These are phyloP conservation scores for Eucalyptus regnans DNA, from an alignment of 345 rosid species.

Conservation along the genomic window DNA sequence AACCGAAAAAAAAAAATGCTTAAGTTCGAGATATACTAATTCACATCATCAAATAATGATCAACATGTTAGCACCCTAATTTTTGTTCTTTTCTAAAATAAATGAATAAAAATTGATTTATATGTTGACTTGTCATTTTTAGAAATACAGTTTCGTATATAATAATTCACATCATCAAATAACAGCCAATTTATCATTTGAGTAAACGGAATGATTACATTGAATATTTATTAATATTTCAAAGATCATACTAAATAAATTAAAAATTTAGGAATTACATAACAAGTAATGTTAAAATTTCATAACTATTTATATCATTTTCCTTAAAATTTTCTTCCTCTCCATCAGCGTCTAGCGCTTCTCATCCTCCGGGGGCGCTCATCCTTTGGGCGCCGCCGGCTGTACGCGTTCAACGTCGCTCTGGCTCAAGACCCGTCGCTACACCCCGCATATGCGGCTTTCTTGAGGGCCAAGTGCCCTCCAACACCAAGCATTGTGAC, in stretches of 20 bases:
- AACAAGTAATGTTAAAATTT: accelerated
- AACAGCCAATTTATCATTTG: accelerated
- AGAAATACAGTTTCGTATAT: accelerated
- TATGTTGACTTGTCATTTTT: accelerated
- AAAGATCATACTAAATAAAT: accelerated
- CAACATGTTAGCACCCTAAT: accelerated
- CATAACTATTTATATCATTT: accelerated
- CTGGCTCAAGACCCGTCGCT: no score
- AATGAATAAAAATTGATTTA: accelerated
- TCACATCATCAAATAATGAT: neutral
- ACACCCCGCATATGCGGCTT: no score
- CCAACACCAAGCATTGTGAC: no score
- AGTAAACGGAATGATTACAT: accelerated
- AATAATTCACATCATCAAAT: no score
- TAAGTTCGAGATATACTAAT: accelerated
- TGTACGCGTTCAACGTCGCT: no score
- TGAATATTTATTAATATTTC: accelerated
- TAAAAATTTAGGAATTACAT: accelerated
- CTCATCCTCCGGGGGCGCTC: no score
- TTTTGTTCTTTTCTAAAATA: no score
- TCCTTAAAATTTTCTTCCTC: accelerated
- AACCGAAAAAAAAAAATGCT: neutral
- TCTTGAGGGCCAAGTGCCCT: no score
- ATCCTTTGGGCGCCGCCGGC: no score
- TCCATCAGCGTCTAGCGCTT: no score